Conservation (phyloP, 805 yeast genomes). For the Cyberlindnera veronae region DNA sequence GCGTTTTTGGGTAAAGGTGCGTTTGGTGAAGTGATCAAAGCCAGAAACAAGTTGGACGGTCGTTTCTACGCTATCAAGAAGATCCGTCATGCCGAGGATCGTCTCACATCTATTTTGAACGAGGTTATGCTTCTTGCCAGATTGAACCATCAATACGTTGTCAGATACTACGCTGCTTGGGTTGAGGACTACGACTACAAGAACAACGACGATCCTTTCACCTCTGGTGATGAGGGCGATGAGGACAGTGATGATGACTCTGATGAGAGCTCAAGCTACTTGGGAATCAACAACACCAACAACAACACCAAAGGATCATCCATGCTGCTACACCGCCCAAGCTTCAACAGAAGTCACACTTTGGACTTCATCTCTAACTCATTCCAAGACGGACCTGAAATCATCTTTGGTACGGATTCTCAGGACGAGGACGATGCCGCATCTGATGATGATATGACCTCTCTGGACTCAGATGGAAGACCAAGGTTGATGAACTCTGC, state of each 20-base stretch:
- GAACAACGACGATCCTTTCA: constrained; percentile 33
- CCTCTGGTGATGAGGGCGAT: constrained; percentile 25
- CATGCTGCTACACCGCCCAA: constrained; percentile 24
- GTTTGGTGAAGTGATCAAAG: constrained; percentile 98
- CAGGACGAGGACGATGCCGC: constrained; percentile 24
- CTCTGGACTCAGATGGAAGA: constrained; percentile 11
- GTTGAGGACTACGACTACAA: constrained; percentile 50
- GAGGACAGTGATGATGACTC: constrained; percentile 12
- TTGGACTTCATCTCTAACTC: constrained; percentile 72
- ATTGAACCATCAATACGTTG: constrained; percentile 92
- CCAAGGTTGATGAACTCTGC: constrained; percentile 19
- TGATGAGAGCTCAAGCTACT: constrained; percentile 7
- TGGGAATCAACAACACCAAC: neutral
- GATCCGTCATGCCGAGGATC: constrained; percentile 76
- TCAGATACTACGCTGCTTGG: constrained; percentile 97
- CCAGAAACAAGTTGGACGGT: constrained; percentile 89
- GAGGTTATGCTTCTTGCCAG: constrained; percentile 93
- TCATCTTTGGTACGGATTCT: constrained; percentile 46
- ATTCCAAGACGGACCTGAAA: constrained; percentile 46
- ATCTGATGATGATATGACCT: constrained; percentile 24
- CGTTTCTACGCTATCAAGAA: constrained; percentile 93
- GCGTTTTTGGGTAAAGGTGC: constrained; percentile 92
- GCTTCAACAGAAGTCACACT: constrained; percentile 31
- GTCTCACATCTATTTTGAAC: constrained; percentile 74
- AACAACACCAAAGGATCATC: constrained; percentile 9